phyloP scores from a whole-genome alignment of 257 asterid species.

The Penstemon barbatus region DNA sequence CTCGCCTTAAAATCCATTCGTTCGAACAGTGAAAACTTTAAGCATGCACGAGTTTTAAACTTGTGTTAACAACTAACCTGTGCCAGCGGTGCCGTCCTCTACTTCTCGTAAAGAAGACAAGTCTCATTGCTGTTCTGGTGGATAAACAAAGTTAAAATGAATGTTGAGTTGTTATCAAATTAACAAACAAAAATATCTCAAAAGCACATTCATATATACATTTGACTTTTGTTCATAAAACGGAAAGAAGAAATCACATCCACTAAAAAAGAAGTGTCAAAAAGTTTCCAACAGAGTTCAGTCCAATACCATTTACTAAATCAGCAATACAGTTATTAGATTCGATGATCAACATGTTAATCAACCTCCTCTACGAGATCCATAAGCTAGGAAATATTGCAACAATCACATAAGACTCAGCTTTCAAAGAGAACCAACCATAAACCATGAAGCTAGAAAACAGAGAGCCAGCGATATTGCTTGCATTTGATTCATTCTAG shows the following conservation, averaged over 20 bases:
- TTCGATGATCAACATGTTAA: not conserved
- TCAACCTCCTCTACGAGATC: not conserved
- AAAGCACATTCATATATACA: not conserved
- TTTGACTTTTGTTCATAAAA: not conserved
- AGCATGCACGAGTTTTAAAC: not conserved
- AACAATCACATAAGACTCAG: not conserved
- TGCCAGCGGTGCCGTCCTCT: not conserved
- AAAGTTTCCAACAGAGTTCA: not conserved
- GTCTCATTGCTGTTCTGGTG: not conserved
- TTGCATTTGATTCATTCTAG: not conserved
- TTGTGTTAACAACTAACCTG: not conserved
- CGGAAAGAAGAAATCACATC: too few relatives aligned
- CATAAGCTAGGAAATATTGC: not conserved
- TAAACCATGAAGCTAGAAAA: not conserved
- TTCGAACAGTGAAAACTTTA: not conserved
- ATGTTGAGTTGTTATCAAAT: conserved; percentile 4
- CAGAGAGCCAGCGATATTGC: too few relatives aligned
- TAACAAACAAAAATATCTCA: conserved; percentile 2
- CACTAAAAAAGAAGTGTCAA: not conserved
- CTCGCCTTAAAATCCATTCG: not conserved
- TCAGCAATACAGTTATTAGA: not conserved
- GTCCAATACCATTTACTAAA: not conserved
- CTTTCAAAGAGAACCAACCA: not conserved
- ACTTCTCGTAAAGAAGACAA: not conserved
- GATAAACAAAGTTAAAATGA: not conserved